Percentiles rank a stretch among this genome's conserved stretches.
Evolutionary conservation across 1,284 basidiomycete genomes (phyloP).

Genomic region (Leccinum subrobustum): DNA sequence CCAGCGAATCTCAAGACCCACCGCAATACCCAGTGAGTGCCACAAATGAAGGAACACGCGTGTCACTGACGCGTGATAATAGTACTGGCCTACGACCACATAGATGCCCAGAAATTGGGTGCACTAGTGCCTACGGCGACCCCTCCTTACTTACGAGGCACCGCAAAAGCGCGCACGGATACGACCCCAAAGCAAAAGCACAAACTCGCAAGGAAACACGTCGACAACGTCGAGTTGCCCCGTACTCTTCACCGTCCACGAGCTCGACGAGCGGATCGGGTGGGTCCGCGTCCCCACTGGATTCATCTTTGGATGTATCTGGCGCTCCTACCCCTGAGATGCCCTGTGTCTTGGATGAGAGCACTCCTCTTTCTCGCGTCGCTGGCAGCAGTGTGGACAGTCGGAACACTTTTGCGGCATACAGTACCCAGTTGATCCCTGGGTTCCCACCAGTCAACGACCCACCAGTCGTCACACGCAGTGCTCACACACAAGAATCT

Average conservation of each 20-base stretch:
- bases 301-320: not conserved
- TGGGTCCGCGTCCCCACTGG: not conserved
- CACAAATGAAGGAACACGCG: not conserved
- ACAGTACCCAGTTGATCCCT: not conserved
- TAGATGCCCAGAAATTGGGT: constrained; percentile 24
- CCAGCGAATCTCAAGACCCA: constrained; percentile 32
- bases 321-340: not conserved
- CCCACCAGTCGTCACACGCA: too few relatives aligned
- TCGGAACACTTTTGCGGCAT: not conserved
- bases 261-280: not conserved
- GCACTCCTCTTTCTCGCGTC: not conserved
- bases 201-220: not conserved
- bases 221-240: not conserved
- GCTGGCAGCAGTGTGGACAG: not conserved
- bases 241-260: constrained; percentile 1
- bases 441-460: not conserved
- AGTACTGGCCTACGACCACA: constrained; percentile 15
- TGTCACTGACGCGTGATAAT: constrained; percentile 5
- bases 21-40: constrained; percentile 22
- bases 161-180: constrained; percentile 12
- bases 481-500: too few relatives aligned
- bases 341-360: not conserved
- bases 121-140: constrained; percentile 24
- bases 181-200: constrained; percentile 9
- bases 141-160: constrained; percentile 33